A percentile compares a stretch with the other conserved stretches of the same genome.
Conservation (phyloP, 345 rosid species). For the Pseudoturritis turrita region DNA sequence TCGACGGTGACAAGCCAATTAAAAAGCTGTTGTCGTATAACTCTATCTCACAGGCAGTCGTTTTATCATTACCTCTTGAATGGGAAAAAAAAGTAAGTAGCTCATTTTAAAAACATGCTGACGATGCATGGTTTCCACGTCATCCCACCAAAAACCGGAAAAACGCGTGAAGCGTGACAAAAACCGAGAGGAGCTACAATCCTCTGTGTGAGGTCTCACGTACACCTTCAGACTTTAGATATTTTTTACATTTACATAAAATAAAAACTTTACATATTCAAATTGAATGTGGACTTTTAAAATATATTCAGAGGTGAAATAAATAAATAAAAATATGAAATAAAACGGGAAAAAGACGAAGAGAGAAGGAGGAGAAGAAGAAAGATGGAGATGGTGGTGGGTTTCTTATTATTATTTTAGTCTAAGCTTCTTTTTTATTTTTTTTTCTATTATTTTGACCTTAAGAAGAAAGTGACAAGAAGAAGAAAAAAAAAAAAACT, state of each 20-base stretch:
- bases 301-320: not conserved
- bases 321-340: not conserved
- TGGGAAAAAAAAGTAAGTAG: slow-evolving; percentile 26
- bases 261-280: slow-evolving; percentile 14
- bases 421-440: slow-evolving; percentile 17
- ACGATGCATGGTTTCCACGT: slow-evolving; percentile 60
- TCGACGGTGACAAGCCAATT: slow-evolving; percentile 24
- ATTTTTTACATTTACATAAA: slow-evolving; percentile 15
- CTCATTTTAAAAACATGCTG: slow-evolving; percentile 26
- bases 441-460: slow-evolving; percentile 32
- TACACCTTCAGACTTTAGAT: slow-evolving; percentile 18
- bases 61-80: slow-evolving; percentile 15
- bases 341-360: slow-evolving; percentile 4
- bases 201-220: slow-evolving; percentile 4
- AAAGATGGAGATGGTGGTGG: slow-evolving; percentile 15
- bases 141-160: slow-evolving; percentile 39
- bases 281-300: slow-evolving; percentile 16
- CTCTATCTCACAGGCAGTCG: slow-evolving; percentile 26
- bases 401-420: slow-evolving; percentile 21
- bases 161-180: slow-evolving; percentile 54
- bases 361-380: not conserved
- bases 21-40: not conserved
- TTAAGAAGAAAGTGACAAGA: slow-evolving; percentile 20
- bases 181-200: slow-evolving; percentile 19
- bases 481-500: not conserved